Evolutionary conservation across 2,329 filamentous ascomycete species (phyloP).

Genomic region (Albifimbria verrucaria): DNA sequence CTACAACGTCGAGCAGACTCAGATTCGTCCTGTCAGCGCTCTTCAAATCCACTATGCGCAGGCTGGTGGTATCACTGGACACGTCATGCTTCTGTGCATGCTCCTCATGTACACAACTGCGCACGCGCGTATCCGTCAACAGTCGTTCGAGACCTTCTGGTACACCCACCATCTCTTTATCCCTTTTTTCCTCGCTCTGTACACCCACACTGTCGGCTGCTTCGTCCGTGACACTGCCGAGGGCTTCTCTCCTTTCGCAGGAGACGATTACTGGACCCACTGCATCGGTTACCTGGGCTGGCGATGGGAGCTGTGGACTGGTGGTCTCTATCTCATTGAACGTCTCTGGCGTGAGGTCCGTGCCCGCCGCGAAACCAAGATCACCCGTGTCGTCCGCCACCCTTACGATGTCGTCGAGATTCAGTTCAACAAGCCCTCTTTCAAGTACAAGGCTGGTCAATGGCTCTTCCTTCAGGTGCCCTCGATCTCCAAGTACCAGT

Average conservation of each 20-base stretch:
- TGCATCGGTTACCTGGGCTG: slow-evolving; percentile 95
- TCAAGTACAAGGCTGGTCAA: slow-evolving; percentile 97
- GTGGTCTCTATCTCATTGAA: slow-evolving; percentile 81
- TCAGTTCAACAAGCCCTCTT: slow-evolving; percentile 92
- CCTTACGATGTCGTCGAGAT: slow-evolving; percentile 97
- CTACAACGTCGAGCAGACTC: slow-evolving; percentile 85
- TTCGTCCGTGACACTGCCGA: slow-evolving; percentile 82
- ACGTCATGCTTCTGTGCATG: slow-evolving; percentile 99
- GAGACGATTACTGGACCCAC: slow-evolving; percentile 79
- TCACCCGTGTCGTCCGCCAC: slow-evolving; percentile 91
- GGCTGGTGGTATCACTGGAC: slow-evolving; percentile 88
- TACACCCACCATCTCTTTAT: slow-evolving; percentile 99
- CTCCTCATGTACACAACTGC: slow-evolving; percentile 96
- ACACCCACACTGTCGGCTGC: slow-evolving; percentile 93
- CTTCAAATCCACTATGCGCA: slow-evolving; percentile 89
- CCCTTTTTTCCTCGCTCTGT: slow-evolving; percentile 87
- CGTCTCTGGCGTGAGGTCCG: slow-evolving; percentile 89
- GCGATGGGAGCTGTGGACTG: slow-evolving; percentile 91
- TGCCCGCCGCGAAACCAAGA: slow-evolving; percentile 77
- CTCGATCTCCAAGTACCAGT: slow-evolving; percentile 82
- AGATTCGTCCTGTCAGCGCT: slow-evolving; percentile 76
- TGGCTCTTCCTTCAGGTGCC: slow-evolving; percentile 97
- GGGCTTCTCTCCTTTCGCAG: slow-evolving; percentile 80
- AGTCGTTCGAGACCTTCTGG: slow-evolving; percentile 98
- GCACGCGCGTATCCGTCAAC: slow-evolving; percentile 88